A percentile compares a stretch with the other conserved stretches of the same genome.
These are phyloP conservation scores for Gloeopeniophorella convolvens DNA, from an alignment of 768 basidiomycete genomes.

Conservation along the genomic window DNA sequence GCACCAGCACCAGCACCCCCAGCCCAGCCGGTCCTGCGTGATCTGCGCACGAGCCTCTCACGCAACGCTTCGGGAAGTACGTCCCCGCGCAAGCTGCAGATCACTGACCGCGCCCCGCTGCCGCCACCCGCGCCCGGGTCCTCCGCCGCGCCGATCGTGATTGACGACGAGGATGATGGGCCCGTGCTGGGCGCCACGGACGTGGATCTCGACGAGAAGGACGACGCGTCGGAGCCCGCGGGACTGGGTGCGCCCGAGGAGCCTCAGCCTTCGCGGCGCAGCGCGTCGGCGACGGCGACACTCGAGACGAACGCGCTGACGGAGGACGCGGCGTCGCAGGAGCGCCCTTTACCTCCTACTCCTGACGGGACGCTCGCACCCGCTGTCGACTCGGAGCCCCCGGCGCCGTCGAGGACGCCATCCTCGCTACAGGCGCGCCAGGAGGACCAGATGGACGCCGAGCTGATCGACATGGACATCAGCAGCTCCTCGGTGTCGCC, in stretches of 20 bases:
- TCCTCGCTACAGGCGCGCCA: too few species aligned
- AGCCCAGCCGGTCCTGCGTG: neutral
- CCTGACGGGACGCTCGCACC: too few species aligned
- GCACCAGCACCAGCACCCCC: neutral
- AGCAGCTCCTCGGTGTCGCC: neutral
- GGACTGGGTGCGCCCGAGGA: neutral
- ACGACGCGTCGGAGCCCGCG: too few species aligned
- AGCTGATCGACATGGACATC: neutral
- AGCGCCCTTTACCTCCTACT: neutral
- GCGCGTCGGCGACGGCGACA: too few species aligned
- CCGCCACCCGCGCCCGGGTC: constrained; percentile 11
- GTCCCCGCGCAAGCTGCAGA: constrained; percentile 4
- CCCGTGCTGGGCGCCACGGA: neutral
- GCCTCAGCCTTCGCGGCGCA: too few species aligned
- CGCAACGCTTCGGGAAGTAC: neutral
- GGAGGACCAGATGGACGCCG: neutral
- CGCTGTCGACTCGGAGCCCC: neutral
- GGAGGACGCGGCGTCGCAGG: neutral
- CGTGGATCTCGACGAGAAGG: too few species aligned
- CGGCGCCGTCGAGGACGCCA: too few species aligned
- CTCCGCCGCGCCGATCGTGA: constrained; percentile 9
- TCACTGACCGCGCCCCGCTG: constrained; percentile 2
- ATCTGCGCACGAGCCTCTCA: neutral
- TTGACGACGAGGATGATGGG: constrained; percentile 10
- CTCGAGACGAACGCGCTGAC: too few species aligned